A percentile compares a stretch with the other conserved stretches of the same genome.
phyloP scores from a whole-genome alignment of 2,329 filamentous ascomycete genomes.

The Geosmithia flava region DNA sequence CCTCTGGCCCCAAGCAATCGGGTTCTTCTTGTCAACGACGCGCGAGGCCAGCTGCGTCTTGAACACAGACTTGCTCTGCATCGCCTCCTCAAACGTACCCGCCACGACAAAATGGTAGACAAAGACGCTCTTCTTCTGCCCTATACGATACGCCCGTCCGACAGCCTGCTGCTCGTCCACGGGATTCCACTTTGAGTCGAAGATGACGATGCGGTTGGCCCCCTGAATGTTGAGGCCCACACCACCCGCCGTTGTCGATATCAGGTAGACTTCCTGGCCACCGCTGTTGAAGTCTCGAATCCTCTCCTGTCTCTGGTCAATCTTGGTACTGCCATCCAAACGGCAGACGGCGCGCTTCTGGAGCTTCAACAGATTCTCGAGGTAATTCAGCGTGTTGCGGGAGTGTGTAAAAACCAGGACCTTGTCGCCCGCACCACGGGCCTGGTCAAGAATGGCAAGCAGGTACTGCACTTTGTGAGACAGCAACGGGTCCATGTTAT shows the following conservation, averaged over 20 bases:
- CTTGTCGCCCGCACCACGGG: constrained; percentile 52
- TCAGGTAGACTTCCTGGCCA: constrained; percentile 52
- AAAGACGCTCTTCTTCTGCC: constrained; percentile 67
- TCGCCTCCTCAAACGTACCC: constrained; percentile 65
- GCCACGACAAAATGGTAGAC: constrained; percentile 73
- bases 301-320: constrained; percentile 44
- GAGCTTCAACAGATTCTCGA: constrained; percentile 42
- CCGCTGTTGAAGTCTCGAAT: constrained; percentile 58
- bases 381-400: constrained; percentile 55
- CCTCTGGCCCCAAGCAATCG: constrained; percentile 51
- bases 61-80: constrained; percentile 67
- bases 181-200: constrained; percentile 76
- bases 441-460: constrained; percentile 56
- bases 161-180: constrained; percentile 76
- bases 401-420: constrained; percentile 72
- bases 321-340: constrained; percentile 54
- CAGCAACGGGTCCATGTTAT: constrained; percentile 25
- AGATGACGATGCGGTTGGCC: constrained; percentile 76
- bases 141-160: constrained; percentile 74
- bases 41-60: constrained; percentile 70
- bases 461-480: constrained; percentile 61
- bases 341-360: constrained; percentile 37
- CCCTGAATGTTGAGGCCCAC: constrained; percentile 73
- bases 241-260: constrained; percentile 74
- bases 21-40: constrained; percentile 75